A percentile compares a stretch with the other conserved stretches of the same genome.
Conservation (phyloP, 805 yeast genomes). For the Candida dendrica region DNA sequence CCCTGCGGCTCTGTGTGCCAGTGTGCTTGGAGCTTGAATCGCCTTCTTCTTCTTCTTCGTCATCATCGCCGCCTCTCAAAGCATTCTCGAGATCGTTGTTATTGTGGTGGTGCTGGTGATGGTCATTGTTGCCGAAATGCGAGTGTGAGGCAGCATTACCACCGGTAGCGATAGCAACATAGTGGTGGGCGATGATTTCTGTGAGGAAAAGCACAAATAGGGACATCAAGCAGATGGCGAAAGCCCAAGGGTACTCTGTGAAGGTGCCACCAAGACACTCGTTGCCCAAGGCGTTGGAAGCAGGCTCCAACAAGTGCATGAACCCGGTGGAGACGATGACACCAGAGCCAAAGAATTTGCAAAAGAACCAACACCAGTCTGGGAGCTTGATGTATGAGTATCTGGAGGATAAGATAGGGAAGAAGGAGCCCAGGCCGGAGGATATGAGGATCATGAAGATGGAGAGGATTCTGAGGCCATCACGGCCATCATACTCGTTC, state of each 20-base stretch:
- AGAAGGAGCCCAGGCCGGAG: slow-evolving; percentile 50
- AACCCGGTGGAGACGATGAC: slow-evolving; percentile 79
- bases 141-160: slow-evolving; percentile 38
- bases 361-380: slow-evolving; percentile 53
- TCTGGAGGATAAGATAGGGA: slow-evolving; percentile 56
- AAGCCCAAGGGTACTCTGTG: slow-evolving; percentile 48
- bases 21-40: too few species aligned
- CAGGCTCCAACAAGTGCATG: slow-evolving; percentile 67
- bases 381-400: slow-evolving; percentile 56
- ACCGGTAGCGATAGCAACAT: slow-evolving; percentile 27
- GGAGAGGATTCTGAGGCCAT: slow-evolving; percentile 44
- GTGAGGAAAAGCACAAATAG: slow-evolving; percentile 38
- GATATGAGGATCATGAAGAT: slow-evolving; percentile 55
- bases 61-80: too few species aligned
- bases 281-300: slow-evolving; percentile 46
- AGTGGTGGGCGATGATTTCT: slow-evolving; percentile 41
- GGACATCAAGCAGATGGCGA: slow-evolving; percentile 44
- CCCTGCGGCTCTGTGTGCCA: not conserved
- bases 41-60: too few species aligned
- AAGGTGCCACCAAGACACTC: slow-evolving; percentile 60
- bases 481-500: slow-evolving; percentile 38
- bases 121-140: slow-evolving; percentile 41
- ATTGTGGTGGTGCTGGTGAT: slow-evolving; percentile 6
- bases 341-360: slow-evolving; percentile 78
- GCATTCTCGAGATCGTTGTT: not conserved